Evolutionary conservation across 202 grass and related monocot genomes (phyloP).

Genomic region (Eragrostis tef): DNA sequence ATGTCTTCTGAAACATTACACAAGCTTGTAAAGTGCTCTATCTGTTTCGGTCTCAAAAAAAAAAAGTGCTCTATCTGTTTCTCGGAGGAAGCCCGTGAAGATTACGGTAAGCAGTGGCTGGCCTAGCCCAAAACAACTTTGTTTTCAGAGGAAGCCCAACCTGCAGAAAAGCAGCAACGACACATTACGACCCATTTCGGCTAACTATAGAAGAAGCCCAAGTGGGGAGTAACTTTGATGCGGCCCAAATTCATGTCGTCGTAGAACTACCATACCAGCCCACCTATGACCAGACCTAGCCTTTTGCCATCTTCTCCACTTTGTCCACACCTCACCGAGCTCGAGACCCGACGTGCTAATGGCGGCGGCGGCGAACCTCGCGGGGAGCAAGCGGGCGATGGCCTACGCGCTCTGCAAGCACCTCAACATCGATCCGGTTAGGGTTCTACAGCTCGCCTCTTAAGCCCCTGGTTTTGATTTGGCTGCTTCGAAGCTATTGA

Average conservation of each 20-base stretch:
- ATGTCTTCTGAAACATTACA: too few species aligned
- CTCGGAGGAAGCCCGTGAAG: too few species aligned
- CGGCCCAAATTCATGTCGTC: neutral
- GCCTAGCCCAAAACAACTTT: too few species aligned
- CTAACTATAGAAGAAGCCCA: neutral
- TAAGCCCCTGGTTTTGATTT: slow-evolving; percentile 12
- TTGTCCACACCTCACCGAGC: neutral
- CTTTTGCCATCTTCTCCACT: neutral
- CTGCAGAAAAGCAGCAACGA: too few species aligned
- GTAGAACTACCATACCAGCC: neutral
- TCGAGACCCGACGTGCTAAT: slow-evolving; percentile 28
- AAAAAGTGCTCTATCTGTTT: too few species aligned
- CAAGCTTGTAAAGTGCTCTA: too few species aligned
- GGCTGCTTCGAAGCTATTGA: neutral
- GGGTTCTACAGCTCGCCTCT: neutral
- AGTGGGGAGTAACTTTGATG: neutral
- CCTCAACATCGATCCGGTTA: slow-evolving; percentile 62
- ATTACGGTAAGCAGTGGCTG: too few species aligned
- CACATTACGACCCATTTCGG: too few species aligned
- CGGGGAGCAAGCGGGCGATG: slow-evolving; percentile 65
- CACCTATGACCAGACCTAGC: neutral
- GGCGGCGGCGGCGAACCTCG: slow-evolving; percentile 53
- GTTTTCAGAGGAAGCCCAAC: too few species aligned
- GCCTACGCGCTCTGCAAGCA: slow-evolving; percentile 69
- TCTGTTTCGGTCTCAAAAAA: too few species aligned